Evolutionary conservation across 1,284 basidiomycete genomes (phyloP), one percentile per base, ranked within the genome.

Genomic region (Blastosporella zonata): DNA sequence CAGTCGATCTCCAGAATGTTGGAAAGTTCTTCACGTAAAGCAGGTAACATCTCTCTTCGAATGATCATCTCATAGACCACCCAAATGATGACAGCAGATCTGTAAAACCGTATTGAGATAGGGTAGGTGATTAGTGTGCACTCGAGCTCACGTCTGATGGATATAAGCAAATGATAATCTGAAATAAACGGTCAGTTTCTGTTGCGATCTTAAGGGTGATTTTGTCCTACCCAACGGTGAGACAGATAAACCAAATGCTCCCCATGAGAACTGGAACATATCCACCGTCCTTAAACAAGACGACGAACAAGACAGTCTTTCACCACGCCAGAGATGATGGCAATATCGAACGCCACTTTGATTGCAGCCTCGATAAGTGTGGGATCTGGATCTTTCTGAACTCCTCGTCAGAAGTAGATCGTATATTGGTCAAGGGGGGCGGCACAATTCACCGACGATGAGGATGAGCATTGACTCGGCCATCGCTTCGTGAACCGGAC

Each of bases 391-490:
- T 50, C 22, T 38, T 36, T 46, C 49, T 50, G 21, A 25, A 23
- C 10, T 8, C n/a, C 2, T 33, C 15, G 29, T 34, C 29, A 45
- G 12, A 31, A 22, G 23, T n/a, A 10, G 15, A 1, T 3, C 10
- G 23, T 9, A 43, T 25, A 10, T 5, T 7, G 22, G 17, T 2
- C 18, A 1, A 15, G 21, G 9, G 13, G 28, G 5, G 9, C 1
- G 8, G 12, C 41, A 5, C 15, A 50, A 43, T 37, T 50, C 39
- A 20, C 49, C 49, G 10, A 50, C 43, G 33, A 50, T 50, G 33
- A 50, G 49, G 20, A 50, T 13, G 6, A 50, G 38, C 49, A 50
- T 50, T 22, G 44, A 46, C 21, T 50, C 49, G 12, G 49, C 49
- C 49, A 50, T 46, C 0, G 49, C 49, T 13, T 50, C 34, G n/a